Evolutionary conservation across 805 yeast species (phyloP).

Genomic region (Saccharomycopsis babjevae): DNA sequence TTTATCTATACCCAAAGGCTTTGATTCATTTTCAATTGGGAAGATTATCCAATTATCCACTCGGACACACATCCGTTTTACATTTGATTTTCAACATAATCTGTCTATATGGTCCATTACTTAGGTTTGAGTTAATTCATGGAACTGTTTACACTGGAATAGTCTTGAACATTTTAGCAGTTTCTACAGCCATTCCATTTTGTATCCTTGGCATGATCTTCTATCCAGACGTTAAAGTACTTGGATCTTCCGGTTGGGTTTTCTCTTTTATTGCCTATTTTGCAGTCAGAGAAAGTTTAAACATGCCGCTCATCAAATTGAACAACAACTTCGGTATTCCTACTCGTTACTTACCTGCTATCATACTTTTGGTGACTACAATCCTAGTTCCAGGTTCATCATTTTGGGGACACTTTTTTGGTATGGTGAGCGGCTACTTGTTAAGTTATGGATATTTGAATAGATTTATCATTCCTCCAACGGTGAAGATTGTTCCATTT

Average conservation of each 20-base stretch:
- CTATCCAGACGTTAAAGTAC: conserved; percentile 41
- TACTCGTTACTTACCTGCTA: conserved; percentile 49
- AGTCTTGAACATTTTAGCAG: conserved; percentile 62
- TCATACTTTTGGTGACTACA: conserved; percentile 38
- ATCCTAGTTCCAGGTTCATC: conserved; percentile 56
- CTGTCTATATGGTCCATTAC: conserved; percentile 48
- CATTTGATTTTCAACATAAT: conserved; percentile 54
- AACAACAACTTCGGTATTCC: conserved; percentile 40
- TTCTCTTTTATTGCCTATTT: conserved; percentile 57
- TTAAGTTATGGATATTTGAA: conserved; percentile 48
- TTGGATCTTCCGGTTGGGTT: conserved; percentile 68
- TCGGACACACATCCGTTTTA: conserved; percentile 51
- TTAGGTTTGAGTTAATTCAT: conserved; percentile 56
- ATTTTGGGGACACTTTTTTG: conserved; percentile 65
- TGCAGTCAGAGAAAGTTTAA: conserved; percentile 37
- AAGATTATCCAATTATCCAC: conserved; percentile 51
- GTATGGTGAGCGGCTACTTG: conserved; percentile 55
- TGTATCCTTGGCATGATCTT: conserved; percentile 40
- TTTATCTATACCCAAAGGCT: conserved; percentile 48
- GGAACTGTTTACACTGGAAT: conserved; percentile 86
- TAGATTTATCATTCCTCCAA: conserved; percentile 53
- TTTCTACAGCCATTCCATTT: conserved; percentile 55
- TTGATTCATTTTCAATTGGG: conserved; percentile 28
- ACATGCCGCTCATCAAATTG: conserved; percentile 32
- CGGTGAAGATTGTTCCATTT: conserved; percentile 43